Percentiles rank a stretch among this genome's conserved stretches.
Evolutionary conservation across 352 stramenopile species (phyloP).

Genomic region (Blastocystis sp.): DNA sequence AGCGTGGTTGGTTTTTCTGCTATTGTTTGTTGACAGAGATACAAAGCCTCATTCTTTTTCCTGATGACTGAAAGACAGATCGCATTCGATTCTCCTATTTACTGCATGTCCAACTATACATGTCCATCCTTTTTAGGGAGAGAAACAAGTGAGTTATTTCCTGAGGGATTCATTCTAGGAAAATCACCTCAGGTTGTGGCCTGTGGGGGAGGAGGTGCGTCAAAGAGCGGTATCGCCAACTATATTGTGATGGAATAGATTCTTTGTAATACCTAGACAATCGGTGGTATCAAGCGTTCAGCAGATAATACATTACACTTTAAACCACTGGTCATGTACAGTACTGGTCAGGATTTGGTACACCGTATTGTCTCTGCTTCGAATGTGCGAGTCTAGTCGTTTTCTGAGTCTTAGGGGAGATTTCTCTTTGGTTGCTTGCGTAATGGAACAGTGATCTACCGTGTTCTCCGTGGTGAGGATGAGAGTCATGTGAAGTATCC

Average conservation of each 20-base stretch:
- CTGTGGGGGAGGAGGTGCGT: not conserved
- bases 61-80: slow-evolving; percentile 29
- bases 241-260: not conserved
- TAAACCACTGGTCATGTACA: not conserved
- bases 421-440: slow-evolving; percentile 35
- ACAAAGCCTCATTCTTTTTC: not conserved
- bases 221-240: slow-evolving; percentile 19
- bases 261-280: not conserved
- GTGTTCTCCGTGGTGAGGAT: slow-evolving; percentile 6
- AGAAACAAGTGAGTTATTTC: not conserved
- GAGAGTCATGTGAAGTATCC: not conserved
- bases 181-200: not conserved
- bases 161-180: not conserved
- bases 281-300: not conserved
- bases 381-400: not conserved
- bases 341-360: slow-evolving; percentile 8
- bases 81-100: slow-evolving; percentile 25
- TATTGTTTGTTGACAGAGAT: not conserved
- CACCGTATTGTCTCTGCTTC: not conserved
- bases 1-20: slow-evolving; percentile 49
- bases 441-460: slow-evolving; percentile 31
- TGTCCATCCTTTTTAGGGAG: slow-evolving; percentile 25
- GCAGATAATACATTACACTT: slow-evolving; percentile 9
- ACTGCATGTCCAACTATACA: not conserved
- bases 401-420: not conserved